A percentile compares a stretch with the other conserved stretches of the same genome.
Evolutionary conservation across 1,284 basidiomycete species (phyloP).

Genomic region (Sanghuangporus weigelae): DNA sequence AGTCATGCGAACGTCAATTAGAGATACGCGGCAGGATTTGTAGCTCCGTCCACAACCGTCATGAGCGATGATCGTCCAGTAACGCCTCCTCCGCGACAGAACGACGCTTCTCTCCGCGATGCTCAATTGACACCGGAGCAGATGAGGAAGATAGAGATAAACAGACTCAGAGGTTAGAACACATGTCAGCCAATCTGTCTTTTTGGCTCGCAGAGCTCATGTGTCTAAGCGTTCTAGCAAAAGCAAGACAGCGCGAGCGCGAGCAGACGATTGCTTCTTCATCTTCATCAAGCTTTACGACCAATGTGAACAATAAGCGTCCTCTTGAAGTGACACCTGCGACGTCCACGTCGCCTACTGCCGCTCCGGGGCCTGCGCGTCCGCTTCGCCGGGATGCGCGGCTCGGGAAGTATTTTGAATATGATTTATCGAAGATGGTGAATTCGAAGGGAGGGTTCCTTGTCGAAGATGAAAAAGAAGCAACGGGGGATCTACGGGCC

Average conservation of each 20-base stretch:
- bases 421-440: slow-evolving; percentile 95
- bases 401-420: slow-evolving; percentile 87
- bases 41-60: background rate
- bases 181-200: background rate
- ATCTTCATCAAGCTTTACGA: slow-evolving; percentile 39
- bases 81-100: slow-evolving; percentile 18
- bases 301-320: slow-evolving; percentile 55
- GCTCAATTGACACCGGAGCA: slow-evolving; percentile 37
- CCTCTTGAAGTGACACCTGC: slow-evolving; percentile 45
- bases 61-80: slow-evolving; percentile 11
- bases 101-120: background rate
- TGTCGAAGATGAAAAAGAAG: slow-evolving; percentile 76
- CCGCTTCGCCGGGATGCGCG: slow-evolving; percentile 67
- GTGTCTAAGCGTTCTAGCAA: slow-evolving; percentile 33
- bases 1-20: background rate
- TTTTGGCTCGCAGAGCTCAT: background rate
- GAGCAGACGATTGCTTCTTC: slow-evolving; percentile 41
- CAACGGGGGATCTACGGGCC: slow-evolving; percentile 57
- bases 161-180: slow-evolving; percentile 49
- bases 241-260: slow-evolving; percentile 51
- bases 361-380: slow-evolving; percentile 37
- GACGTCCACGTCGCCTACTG: slow-evolving; percentile 54
- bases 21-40: background rate
- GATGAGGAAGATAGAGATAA: slow-evolving; percentile 44
- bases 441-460: slow-evolving; percentile 94